A percentile compares a stretch with the other conserved stretches of the same genome.
phyloP scores from a whole-genome alignment of 78 protist genomes.

The Polysphondylium violaceum region DNA sequence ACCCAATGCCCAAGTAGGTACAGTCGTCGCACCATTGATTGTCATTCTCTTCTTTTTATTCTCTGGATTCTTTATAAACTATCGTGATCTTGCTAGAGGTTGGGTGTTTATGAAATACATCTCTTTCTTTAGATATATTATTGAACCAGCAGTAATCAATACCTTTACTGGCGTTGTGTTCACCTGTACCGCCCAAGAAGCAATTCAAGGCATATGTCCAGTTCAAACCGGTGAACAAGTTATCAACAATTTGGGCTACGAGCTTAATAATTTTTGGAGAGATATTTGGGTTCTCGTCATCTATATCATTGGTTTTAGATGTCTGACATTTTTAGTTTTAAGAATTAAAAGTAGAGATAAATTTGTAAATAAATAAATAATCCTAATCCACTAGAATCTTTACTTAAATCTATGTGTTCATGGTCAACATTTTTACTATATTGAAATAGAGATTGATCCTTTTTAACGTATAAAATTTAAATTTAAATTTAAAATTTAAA shows the following conservation, averaged over 20 bases:
- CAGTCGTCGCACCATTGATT: conserved; percentile 40
- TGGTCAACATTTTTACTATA: too few relatives aligned
- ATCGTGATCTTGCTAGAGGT: conserved; percentile 69
- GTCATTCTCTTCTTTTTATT: conserved; percentile 73
- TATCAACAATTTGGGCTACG: conserved; percentile 27
- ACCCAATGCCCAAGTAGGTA: conserved; percentile 57
- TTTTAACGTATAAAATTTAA: too few relatives aligned
- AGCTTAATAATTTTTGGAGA: conserved; percentile 45
- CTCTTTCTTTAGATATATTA: conserved; percentile 38
- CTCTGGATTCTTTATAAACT: conserved; percentile 72
- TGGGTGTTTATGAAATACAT: conserved; percentile 50
- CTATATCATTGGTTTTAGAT: conserved; percentile 34
- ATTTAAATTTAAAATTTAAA: too few relatives aligned
- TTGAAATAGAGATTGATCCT: too few relatives aligned
- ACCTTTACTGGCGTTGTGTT: conserved; percentile 17
- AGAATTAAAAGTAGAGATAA: conserved; percentile 32
- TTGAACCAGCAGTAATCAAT: conserved; percentile 63
- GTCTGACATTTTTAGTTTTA: conserved; percentile 30
- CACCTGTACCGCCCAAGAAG: conserved; percentile 47
- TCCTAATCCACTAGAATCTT: too few relatives aligned
- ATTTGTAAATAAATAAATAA: too few relatives aligned
- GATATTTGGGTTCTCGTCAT: conserved; percentile 35
- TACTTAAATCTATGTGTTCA: too few relatives aligned
- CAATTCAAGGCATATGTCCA: conserved; percentile 55
- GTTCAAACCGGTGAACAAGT: conserved; percentile 49